These are phyloP conservation scores for Epichloe uncinata DNA, from an alignment of 2,329 filamentous ascomycete species.

Conservation along the genomic window DNA sequence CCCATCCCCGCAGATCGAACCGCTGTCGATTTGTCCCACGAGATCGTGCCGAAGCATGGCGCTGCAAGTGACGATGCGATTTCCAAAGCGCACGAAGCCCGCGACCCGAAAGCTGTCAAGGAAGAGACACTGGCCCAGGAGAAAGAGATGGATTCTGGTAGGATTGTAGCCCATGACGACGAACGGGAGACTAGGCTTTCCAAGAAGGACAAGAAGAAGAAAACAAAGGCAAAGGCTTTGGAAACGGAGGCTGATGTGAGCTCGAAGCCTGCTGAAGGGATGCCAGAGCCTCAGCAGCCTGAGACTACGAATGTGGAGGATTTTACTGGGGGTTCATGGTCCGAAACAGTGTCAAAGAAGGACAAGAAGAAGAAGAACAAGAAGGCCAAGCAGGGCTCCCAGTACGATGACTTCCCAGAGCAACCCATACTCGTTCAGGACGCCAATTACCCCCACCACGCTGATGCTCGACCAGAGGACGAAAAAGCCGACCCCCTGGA, in stretches of 20 bases:
- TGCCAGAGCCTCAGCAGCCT: conserved; percentile 4
- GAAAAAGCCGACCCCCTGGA: conserved; percentile 5
- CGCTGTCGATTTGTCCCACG: neutral
- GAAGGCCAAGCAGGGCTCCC: conserved; percentile 3
- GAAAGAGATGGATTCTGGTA: conserved; percentile 1
- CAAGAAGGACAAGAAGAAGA: conserved; percentile 21
- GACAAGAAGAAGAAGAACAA: conserved; percentile 18
- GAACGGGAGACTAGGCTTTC: conserved; percentile 6
- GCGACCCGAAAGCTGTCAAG: neutral
- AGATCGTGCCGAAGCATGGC: neutral
- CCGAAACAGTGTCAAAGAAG: conserved; percentile 11
- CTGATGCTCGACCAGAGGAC: conserved; percentile 8
- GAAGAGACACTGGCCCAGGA: conserved; percentile 2
- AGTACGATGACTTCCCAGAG: conserved; percentile 3
- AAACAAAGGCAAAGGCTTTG: conserved; percentile 8
- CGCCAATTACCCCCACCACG: conserved; percentile 1
- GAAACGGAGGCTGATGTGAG: conserved; percentile 8
- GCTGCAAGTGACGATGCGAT: neutral
- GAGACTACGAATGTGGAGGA: conserved; percentile 4
- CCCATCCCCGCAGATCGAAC: conserved; percentile 7
- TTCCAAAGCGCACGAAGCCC: neutral
- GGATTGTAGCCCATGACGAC: conserved; percentile 3
- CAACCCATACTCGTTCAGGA: conserved; percentile 3
- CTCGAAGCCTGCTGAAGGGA: conserved; percentile 6
- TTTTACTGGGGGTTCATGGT: conserved; percentile 3